Evolutionary conservation across 1,284 basidiomycete species (phyloP).

Genomic region (Marasmius fiardii): DNA sequence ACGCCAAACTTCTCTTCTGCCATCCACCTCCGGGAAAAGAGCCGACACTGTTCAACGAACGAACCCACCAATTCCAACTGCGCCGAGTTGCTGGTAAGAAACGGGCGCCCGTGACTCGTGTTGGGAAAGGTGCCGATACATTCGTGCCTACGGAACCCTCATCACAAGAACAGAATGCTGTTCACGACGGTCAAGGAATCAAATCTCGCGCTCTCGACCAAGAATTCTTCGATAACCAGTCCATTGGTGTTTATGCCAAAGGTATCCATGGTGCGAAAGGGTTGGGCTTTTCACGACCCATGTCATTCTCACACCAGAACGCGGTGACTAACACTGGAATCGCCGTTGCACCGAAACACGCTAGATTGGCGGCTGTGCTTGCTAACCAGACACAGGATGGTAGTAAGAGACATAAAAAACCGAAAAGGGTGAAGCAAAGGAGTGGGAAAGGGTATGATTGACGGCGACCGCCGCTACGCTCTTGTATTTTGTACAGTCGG

Average conservation of each 20-base stretch:
- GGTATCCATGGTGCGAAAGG: slow-evolving; percentile 55
- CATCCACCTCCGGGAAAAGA: slow-evolving; percentile 79
- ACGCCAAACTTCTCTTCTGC: slow-evolving; percentile 89
- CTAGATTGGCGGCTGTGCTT: slow-evolving; percentile 43
- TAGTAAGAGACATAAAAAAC: slow-evolving; percentile 88
- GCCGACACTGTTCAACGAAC: slow-evolving; percentile 76
- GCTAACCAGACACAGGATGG: slow-evolving; percentile 40
- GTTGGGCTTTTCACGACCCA: slow-evolving; percentile 51
- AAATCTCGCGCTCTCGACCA: slow-evolving; percentile 76
- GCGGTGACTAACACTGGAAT: slow-evolving; percentile 75
- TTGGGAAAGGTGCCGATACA: slow-evolving; percentile 80
- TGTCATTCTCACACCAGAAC: slow-evolving; percentile 80
- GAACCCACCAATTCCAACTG: slow-evolving; percentile 65
- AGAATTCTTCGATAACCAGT: slow-evolving; percentile 74
- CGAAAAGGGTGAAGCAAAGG: slow-evolving; percentile 81
- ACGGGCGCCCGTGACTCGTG: slow-evolving; percentile 81
- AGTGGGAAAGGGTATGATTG: slow-evolving; percentile 89
- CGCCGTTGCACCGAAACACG: slow-evolving; percentile 45
- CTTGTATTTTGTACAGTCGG: too few species aligned
- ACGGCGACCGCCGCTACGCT: slow-evolving; percentile 6
- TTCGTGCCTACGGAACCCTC: slow-evolving; percentile 50
- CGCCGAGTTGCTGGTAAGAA: slow-evolving; percentile 68
- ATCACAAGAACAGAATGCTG: slow-evolving; percentile 20
- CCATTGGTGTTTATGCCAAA: slow-evolving; percentile 57
- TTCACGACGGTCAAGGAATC: slow-evolving; percentile 35